phyloP scores from a whole-genome alignment of 768 basidiomycete genomes.

The Tubosaeta sp. region DNA sequence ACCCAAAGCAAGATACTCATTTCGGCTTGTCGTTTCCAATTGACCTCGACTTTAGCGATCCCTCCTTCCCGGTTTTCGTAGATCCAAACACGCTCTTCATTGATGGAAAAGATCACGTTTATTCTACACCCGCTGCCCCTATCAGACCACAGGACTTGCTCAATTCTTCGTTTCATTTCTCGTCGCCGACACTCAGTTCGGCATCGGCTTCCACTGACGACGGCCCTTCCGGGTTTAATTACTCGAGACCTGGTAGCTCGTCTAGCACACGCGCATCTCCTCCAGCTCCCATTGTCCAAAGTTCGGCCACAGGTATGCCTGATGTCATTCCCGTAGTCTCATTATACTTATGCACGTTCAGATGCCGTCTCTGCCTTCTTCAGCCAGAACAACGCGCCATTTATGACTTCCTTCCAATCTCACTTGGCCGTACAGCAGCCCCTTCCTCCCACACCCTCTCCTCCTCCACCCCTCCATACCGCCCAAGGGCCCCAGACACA shows the following conservation, averaged over 20 bases:
- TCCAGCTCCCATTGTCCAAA: slow-evolving; percentile 17
- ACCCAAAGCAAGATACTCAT: slow-evolving; percentile 32
- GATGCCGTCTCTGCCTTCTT: slow-evolving; percentile 21
- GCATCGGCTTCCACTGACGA: slow-evolving; percentile 30
- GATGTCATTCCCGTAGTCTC: background rate
- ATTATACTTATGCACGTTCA: slow-evolving; percentile 12
- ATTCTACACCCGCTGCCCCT: slow-evolving; percentile 14
- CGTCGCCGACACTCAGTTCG: slow-evolving; percentile 32
- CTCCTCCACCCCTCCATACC: slow-evolving; percentile 29
- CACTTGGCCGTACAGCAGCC: slow-evolving; percentile 17
- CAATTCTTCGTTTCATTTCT: slow-evolving; percentile 35
- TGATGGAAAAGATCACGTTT: slow-evolving; percentile 21
- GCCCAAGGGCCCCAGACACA: slow-evolving; percentile 23
- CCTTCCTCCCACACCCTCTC: slow-evolving; percentile 40
- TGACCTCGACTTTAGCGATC: slow-evolving; percentile 59
- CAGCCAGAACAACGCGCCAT: slow-evolving; percentile 9
- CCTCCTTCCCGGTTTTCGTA: slow-evolving; percentile 44
- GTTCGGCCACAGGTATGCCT: slow-evolving; percentile 19
- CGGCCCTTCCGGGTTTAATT: slow-evolving; percentile 18
- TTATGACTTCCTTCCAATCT: slow-evolving; percentile 35
- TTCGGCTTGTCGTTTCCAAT: slow-evolving; percentile 42
- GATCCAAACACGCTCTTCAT: slow-evolving; percentile 62
- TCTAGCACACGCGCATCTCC: slow-evolving; percentile 34
- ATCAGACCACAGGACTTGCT: slow-evolving; percentile 30
- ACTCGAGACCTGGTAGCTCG: slow-evolving; percentile 23